Base-by-base conservation (phyloP, 768 basidiomycete genomes). In the Lentinula sp. region DNA sequence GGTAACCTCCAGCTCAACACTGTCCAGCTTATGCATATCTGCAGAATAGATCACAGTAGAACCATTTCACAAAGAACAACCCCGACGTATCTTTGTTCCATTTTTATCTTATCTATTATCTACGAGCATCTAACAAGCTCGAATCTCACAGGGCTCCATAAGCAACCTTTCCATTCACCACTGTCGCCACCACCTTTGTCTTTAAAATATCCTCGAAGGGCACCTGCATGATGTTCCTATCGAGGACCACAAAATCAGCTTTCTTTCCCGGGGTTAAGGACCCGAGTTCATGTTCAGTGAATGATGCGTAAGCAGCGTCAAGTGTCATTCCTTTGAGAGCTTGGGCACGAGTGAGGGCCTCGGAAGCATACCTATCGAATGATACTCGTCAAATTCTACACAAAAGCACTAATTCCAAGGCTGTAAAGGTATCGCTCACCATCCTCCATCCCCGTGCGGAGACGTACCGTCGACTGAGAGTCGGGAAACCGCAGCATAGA, bases 251-350 rank as follows among this genome's bases (percentile, higher is more conserved):
- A 65, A 90, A 93, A 71, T 98, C 95, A 2, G 94, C 95, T 64
- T 85, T 84, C 71, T 93, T 94, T 3, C 94, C 93, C 0, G 80
- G 74, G 1, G 74, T 75, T 37, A 98, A 80, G 0, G 88, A 90
- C 1, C 95, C 95, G 0, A 87, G 74, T 6, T 77, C 76, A 16
- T 82, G 70, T 68, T 94, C 92, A 1, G 85, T 76, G 67, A 95
- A 95, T 0, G 90, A 84, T 0, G 95, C 95, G 65, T 92, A 94
- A 1, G 95, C 95, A 0, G 93, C 86, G 64, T 93, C 92, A 35
- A 90, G 75, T 0, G 95, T 96, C 89, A 95, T 93, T 10, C 95
- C 91, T 71, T 88, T 90, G 33, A 98, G 77, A 0, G 95, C 91
- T 71, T 98, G 87, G 15, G 78, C 76, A 4, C 94, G 83, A 4